phyloP scores from a whole-genome alignment of 345 rosid genomes.

The Tarenaya hassleriana region DNA sequence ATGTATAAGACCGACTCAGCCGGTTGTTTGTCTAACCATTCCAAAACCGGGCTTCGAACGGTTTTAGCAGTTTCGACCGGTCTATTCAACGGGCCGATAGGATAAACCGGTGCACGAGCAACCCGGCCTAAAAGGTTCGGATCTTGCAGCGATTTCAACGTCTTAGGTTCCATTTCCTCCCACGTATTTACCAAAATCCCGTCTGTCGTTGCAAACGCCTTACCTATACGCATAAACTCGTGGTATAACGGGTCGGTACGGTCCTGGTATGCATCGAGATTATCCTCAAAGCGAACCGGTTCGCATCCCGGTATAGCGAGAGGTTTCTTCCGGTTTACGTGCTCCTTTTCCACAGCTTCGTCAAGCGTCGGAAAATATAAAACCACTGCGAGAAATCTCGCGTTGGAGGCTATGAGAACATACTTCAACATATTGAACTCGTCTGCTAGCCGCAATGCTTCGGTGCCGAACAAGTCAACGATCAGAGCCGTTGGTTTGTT shows the following conservation, averaged over 20 bases:
- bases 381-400: constrained; percentile 35
- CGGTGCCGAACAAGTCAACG: constrained; percentile 37
- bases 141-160: constrained; percentile 28
- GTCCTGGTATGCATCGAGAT: constrained; percentile 25
- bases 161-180: constrained; percentile 35
- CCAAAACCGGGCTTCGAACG: neutral
- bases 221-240: constrained; percentile 7
- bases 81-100: constrained; percentile 31
- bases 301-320: constrained; percentile 40
- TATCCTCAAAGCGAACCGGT: constrained; percentile 30
- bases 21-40: constrained; percentile 40
- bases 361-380: constrained; percentile 25
- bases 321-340: constrained; percentile 20
- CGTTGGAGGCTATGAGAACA: constrained; percentile 22
- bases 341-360: constrained; percentile 26
- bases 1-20: constrained; percentile 34
- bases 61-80: neutral
- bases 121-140: constrained; percentile 12
- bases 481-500: constrained; percentile 33
- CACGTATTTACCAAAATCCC: constrained; percentile 46
- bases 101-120: constrained; percentile 20
- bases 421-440: constrained; percentile 34
- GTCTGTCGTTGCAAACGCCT: constrained; percentile 18
- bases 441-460: constrained; percentile 29
- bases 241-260: constrained; percentile 12